Conservation (phyloP, 805 yeast genomes). For the Saccharomyces paradoxus region DNA sequence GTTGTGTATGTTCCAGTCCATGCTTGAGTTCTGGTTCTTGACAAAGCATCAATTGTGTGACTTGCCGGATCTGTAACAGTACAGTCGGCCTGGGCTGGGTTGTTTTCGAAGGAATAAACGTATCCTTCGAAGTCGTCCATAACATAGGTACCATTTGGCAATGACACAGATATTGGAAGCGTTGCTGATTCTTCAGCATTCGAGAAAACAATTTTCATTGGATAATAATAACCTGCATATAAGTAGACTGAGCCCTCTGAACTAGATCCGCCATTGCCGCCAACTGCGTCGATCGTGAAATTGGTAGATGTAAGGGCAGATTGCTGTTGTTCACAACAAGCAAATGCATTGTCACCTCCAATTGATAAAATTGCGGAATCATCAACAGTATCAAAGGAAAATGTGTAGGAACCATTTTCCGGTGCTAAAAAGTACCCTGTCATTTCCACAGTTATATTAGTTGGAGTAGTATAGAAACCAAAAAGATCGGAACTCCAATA, state of each 20-base stretch:
- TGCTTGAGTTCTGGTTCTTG: neutral
- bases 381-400: slow-evolving; percentile 22
- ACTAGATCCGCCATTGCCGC: neutral
- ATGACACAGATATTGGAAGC: slow-evolving; percentile 3
- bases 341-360: slow-evolving; percentile 27
- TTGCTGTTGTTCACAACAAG: slow-evolving; percentile 25
- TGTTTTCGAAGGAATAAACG: slow-evolving; percentile 4
- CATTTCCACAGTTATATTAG: slow-evolving; percentile 12
- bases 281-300: slow-evolving; percentile 1
- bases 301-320: slow-evolving; percentile 1
- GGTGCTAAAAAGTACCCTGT: slow-evolving; percentile 21
- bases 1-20: neutral
- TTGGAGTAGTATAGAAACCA: slow-evolving; percentile 8
- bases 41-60: neutral
- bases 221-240: slow-evolving; percentile 19
- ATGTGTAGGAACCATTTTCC: slow-evolving; percentile 24
- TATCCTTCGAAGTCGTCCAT: slow-evolving; percentile 4
- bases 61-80: neutral
- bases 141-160: slow-evolving; percentile 9
- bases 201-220: slow-evolving; percentile 15
- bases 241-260: slow-evolving; percentile 3
- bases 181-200: slow-evolving; percentile 7
- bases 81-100: neutral
- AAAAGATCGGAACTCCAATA: slow-evolving; percentile 2
- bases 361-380: slow-evolving; percentile 27